A percentile compares a stretch with the other conserved stretches of the same genome.
phyloP scores from a whole-genome alignment of 2,329 filamentous ascomycete species.

The Fulvia fulva region DNA sequence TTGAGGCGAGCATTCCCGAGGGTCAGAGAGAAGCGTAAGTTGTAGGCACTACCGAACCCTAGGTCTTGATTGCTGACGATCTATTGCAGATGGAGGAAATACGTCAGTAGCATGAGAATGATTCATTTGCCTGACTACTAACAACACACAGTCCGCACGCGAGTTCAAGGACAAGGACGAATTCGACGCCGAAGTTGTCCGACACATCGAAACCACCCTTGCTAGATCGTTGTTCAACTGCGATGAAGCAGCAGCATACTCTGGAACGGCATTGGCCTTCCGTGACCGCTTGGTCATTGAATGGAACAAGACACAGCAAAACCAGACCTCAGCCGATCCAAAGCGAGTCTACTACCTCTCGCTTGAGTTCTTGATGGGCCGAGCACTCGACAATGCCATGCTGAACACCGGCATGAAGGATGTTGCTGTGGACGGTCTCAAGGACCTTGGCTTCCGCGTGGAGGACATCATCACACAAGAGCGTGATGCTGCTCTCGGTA shows the following conservation, averaged over 20 bases:
- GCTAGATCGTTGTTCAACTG: constrained; percentile 97
- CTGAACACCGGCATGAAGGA: constrained; percentile 89
- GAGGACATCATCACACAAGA: constrained; percentile 94
- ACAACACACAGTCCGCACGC: constrained; percentile 50
- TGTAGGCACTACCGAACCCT: constrained; percentile 21
- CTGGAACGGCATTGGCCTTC: constrained; percentile 85
- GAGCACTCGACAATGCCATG: constrained; percentile 97
- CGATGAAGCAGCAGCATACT: constrained; percentile 88
- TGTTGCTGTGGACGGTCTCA: constrained; percentile 76
- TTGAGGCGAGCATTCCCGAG: constrained; percentile 89
- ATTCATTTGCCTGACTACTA: constrained; percentile 4
- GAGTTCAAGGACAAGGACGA: constrained; percentile 76
- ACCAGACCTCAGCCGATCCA: constrained; percentile 81
- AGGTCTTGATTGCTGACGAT: constrained; percentile 13
- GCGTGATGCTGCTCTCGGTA: constrained; percentile 92
- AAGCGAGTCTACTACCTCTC: constrained; percentile 98
- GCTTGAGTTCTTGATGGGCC: constrained; percentile 95
- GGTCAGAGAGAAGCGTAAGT: constrained; percentile 76
- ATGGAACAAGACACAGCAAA: constrained; percentile 98
- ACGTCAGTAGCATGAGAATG: constrained; percentile 40
- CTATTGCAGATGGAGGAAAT: constrained; percentile 54
- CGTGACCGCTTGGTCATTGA: constrained; percentile 88
- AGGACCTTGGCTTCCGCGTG: constrained; percentile 90
- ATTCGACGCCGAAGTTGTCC: constrained; percentile 78
- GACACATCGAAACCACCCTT: constrained; percentile 93